phyloP scores from a whole-genome alignment of 352 stramenopile genomes.

The Pythium sp. region DNA sequence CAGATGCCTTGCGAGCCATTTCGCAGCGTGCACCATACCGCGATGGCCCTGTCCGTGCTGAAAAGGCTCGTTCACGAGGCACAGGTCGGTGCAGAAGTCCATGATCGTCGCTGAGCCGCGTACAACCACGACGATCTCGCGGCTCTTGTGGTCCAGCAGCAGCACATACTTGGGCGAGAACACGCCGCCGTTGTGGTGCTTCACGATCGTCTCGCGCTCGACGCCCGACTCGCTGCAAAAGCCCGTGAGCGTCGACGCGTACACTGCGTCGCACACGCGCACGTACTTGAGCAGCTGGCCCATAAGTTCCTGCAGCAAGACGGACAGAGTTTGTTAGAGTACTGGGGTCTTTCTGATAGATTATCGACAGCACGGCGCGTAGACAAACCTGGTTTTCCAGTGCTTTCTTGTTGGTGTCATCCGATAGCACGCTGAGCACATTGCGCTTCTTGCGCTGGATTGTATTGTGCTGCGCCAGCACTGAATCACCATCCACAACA shows the following conservation, averaged over 20 bases:
- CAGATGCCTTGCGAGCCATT: constrained; percentile 65
- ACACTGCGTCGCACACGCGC: constrained; percentile 62
- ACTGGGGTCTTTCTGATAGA: not conserved
- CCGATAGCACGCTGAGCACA: constrained; percentile 22
- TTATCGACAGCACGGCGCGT: not conserved
- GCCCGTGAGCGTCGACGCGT: constrained; percentile 42
- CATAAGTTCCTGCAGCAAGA: constrained; percentile 8
- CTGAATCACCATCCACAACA: constrained; percentile 6
- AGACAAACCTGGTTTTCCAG: constrained; percentile 17
- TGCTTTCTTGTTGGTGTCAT: constrained; percentile 28
- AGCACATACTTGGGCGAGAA: constrained; percentile 79
- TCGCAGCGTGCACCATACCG: constrained; percentile 75
- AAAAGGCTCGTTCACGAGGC: constrained; percentile 76
- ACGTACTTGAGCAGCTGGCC: constrained; percentile 24
- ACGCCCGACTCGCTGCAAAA: constrained; percentile 62
- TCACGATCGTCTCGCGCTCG: constrained; percentile 35
- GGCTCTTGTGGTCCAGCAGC: constrained; percentile 48
- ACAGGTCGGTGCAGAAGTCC: constrained; percentile 83
- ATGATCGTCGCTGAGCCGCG: constrained; percentile 72
- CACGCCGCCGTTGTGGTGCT: constrained; percentile 56
- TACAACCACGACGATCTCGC: constrained; percentile 59
- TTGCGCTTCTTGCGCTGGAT: constrained; percentile 27
- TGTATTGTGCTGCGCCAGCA: constrained; percentile 72
- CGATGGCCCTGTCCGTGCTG: constrained; percentile 64
- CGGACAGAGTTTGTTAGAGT: not conserved